These are phyloP conservation scores for Leishmania amazonensis DNA, from an alignment of 208 protist genomes.

Conservation along the genomic window DNA sequence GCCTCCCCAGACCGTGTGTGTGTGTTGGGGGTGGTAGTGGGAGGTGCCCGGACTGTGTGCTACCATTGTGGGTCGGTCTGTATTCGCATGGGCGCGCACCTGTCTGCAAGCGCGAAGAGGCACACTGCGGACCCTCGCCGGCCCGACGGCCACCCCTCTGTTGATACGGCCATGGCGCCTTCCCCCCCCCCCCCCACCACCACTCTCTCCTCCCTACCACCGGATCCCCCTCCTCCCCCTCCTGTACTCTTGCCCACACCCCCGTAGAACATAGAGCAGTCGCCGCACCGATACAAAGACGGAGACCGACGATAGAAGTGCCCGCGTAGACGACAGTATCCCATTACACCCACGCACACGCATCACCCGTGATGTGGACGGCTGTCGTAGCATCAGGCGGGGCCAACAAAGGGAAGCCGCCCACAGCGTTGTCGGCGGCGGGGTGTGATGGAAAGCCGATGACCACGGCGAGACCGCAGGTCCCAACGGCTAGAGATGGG, in stretches of 20 bases:
- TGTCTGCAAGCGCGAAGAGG: no score
- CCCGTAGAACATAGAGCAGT: neutral
- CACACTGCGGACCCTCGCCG: neutral
- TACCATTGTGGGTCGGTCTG: no score
- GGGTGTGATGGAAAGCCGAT: neutral
- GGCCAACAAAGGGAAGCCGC: neutral
- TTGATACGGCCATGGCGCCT: neutral
- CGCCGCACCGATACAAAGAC: neutral
- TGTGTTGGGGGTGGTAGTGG: neutral
- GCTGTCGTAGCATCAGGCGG: neutral
- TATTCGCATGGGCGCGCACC: neutral
- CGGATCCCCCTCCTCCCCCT: neutral
- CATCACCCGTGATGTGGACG: neutral
- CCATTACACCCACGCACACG: neutral
- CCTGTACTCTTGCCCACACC: neutral
- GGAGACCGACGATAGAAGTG: neutral
- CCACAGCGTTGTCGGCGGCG: neutral
- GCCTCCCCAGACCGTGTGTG: neutral
- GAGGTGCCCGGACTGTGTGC: no score
- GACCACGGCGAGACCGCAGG: neutral
- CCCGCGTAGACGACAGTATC: neutral
- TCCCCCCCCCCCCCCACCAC: no score
- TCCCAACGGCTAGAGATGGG: neutral
- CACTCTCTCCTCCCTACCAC: neutral
- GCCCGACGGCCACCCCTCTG: neutral